Evolutionary conservation across 1,139 yeast species (phyloP), one percentile per base, ranked within the genome.

Genomic region (Candida neerlandica): DNA sequence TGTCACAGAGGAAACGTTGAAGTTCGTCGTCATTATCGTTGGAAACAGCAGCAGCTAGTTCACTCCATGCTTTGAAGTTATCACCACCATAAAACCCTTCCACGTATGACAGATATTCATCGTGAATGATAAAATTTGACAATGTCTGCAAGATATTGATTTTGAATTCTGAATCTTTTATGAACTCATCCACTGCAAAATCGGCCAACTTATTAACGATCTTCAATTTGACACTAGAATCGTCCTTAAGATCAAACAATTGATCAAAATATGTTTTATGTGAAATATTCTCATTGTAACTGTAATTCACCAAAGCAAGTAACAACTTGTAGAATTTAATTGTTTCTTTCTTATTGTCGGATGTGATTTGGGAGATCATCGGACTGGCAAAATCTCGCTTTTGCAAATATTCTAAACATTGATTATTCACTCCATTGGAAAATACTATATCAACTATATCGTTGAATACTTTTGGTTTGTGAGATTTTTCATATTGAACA

Each of bases 381-480:
- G 33, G 18, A 11, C 23, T 21, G 23, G 44, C 27, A 26, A 48
- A 46, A 26, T n/a, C 34, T 12, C 12, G 23, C 21, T 7, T 26
- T 10, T 37, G 14, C 26, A 42, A 42, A 23, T 21, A 47, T 5
- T 34, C 44, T 42, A 43, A 43, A 18, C 30, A 41, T 33, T 37
- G 39, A 15, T n/a, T 12, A 12, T 35, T 40, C 12, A 32, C 19
- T 19, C 30, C 44, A 39, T 42, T 41, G n/a, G 40, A 33, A 40
- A 43, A 46, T 7, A 43, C 43, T 19, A 39, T 30, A 7, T 35
- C 30, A 11, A 33, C 7, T 5, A 49, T 35, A 6, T 49, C 51
- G 37, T 46, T 46, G 12, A 49, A 37, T 4, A 12, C 14, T 7
- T 41, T 32, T 26, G 41, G 39, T 12, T 29, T 35, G 10, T 37